A percentile compares a stretch with the other conserved stretches of the same genome.
Conservation (phyloP, 305 asterid species). For the Fraxinus sp. region DNA sequence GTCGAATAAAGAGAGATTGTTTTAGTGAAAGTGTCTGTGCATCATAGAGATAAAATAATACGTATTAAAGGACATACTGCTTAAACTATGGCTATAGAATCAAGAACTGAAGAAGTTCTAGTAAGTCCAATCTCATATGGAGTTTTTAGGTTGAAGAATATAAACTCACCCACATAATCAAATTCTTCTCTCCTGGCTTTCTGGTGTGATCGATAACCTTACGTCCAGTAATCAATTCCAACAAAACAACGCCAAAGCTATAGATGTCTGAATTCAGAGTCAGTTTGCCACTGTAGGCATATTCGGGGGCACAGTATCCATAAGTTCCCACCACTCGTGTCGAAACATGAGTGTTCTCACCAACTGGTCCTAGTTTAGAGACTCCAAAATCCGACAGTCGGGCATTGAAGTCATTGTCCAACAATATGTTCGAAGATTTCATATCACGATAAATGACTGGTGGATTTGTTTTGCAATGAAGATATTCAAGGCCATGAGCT, state of each 20-base stretch:
- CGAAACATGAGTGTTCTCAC: conserved; percentile 63
- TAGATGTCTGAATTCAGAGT: conserved; percentile 59
- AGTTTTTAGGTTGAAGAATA: not conserved
- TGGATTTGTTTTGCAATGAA: conserved; percentile 83
- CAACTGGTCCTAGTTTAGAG: conserved; percentile 85
- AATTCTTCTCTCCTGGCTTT: conserved; percentile 46
- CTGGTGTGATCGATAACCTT: conserved; percentile 45
- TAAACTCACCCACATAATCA: conserved; percentile 52
- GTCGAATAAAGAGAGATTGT: too few relatives aligned
- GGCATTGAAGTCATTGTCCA: conserved; percentile 72
- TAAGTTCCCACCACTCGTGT: conserved; percentile 65
- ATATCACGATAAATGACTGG: conserved; percentile 87
- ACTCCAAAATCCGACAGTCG: conserved; percentile 89
- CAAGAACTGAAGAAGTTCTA: too few relatives aligned
- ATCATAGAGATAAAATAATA: too few relatives aligned
- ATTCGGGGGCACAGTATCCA: conserved; percentile 63
- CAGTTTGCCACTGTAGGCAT: conserved; percentile 55
- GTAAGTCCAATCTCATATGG: not conserved
- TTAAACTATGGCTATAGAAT: too few relatives aligned
- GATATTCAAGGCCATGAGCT: conserved; percentile 87
- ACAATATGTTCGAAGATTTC: conserved; percentile 80
- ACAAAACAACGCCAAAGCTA: conserved; percentile 56
- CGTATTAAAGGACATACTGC: too few relatives aligned
- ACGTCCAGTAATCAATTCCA: conserved; percentile 60
- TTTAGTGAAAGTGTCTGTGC: too few relatives aligned